phyloP scores from a whole-genome alignment of 768 basidiomycete species.

The Lactarius deliciosus region DNA sequence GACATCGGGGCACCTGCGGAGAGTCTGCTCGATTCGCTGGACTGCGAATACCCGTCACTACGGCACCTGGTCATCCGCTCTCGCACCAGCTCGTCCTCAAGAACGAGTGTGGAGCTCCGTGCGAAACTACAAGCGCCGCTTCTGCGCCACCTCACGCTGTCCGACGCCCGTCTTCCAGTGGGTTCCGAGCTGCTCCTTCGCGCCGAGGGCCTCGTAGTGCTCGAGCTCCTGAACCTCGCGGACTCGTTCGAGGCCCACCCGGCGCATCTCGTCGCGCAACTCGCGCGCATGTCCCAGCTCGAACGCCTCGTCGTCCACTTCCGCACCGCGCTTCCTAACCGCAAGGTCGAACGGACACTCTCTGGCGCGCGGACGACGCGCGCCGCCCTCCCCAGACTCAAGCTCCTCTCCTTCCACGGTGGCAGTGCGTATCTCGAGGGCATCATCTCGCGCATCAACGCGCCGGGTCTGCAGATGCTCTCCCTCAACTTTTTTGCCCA shows the following conservation, averaged over 20 bases:
- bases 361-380: background rate
- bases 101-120: background rate
- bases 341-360: background rate
- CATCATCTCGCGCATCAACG: background rate
- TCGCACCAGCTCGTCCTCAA: background rate
- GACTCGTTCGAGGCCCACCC: background rate
- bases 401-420: background rate
- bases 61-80: background rate
- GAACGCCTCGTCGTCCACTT: conserved; percentile 7
- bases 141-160: background rate
- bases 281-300: conserved; percentile 8
- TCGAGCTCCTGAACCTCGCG: background rate
- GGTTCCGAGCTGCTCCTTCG: background rate
- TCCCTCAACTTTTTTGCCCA: conserved; percentile 9
- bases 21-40: background rate
- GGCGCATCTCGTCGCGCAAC: background rate
- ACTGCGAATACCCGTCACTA: conserved; percentile 6
- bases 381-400: background rate
- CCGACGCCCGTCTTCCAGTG: background rate
- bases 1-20: background rate
- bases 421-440: conserved; percentile 5
- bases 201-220: background rate
- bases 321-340: background rate
- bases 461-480: background rate
- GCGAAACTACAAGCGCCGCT: background rate